Percentiles rank a stretch among this genome's conserved stretches.
These are phyloP conservation scores for Rubroboletus satanas DNA, from an alignment of 768 basidiomycete genomes.

Conservation along the genomic window DNA sequence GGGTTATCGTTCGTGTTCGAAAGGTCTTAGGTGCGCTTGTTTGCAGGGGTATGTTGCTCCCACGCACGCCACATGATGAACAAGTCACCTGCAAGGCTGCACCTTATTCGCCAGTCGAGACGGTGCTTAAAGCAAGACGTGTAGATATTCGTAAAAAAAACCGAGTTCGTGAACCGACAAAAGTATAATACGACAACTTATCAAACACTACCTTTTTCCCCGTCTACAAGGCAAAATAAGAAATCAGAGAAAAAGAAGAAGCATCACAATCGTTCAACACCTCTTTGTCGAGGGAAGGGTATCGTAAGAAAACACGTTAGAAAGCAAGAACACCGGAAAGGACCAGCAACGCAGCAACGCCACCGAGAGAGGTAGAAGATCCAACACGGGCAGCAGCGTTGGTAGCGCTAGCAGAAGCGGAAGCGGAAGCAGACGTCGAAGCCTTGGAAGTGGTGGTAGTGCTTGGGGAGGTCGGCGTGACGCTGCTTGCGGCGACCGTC, in stretches of 20 bases:
- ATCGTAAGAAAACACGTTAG: slow-evolving; percentile 8
- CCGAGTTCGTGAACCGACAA: slow-evolving; percentile 1
- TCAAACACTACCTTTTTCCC: background rate
- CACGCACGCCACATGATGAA: background rate
- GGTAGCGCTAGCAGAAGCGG: slow-evolving; percentile 16
- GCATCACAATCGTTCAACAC: slow-evolving; percentile 8
- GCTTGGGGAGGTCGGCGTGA: background rate
- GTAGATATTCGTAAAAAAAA: background rate
- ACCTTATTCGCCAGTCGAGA: background rate
- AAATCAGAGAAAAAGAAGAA: background rate
- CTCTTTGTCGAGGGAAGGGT: background rate
- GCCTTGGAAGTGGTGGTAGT: slow-evolving; percentile 32
- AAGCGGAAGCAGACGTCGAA: slow-evolving; percentile 5
- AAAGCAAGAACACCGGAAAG: slow-evolving; percentile 23
- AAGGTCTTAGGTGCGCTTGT: too few species aligned
- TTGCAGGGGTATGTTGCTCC: background rate
- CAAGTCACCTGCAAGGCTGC: background rate
- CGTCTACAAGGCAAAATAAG: slow-evolving; percentile 7
- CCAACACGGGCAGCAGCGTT: slow-evolving; percentile 23
- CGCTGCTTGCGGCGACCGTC: slow-evolving; percentile 34
- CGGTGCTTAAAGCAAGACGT: background rate
- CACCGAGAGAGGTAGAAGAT: slow-evolving; percentile 18
- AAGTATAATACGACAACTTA: slow-evolving; percentile 21
- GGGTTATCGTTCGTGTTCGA: background rate
- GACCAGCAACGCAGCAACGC: slow-evolving; percentile 17